Base-by-base conservation (phyloP, 2,329 filamentous ascomycete genomes). In the Capronia coronata region DNA sequence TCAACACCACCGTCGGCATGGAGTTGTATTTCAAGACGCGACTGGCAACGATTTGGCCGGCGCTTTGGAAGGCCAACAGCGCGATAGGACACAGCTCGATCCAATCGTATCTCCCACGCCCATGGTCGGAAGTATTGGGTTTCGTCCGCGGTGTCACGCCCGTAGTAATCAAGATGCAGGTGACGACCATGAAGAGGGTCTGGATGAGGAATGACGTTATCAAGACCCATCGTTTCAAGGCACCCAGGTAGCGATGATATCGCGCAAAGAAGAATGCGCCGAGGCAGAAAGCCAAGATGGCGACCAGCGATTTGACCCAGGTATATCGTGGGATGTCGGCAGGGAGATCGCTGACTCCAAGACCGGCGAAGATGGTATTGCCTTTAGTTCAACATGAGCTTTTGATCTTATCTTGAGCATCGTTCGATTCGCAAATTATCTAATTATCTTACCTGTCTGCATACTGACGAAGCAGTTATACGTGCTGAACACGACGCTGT, bases 401-500 rank as follows among this genome's bases (percentile, higher is more conserved):
- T n/a, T n/a, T n/a, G n/a, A n/a, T n/a, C n/a, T n/a, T n/a, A n/a
- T n/a, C n/a, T n/a, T n/a, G n/a, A n/a, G n/a, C n/a, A n/a, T n/a
- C n/a, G n/a, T n/a, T n/a, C n/a, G 5, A n/a, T 34, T 27, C 10
- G 25, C 30, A 34, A 13, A 13, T 34, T 34, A n/a, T 16, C 30
- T 7, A 16, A n/a, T 16, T n/a, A 4, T 49, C 51, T 70, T 66
- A 70, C 69, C 69, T 1, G 70, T 72, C 52, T 72, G 70, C 68
- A 72, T 71, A 37, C 66, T 68, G 13, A 71, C 59, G 59, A 72
- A 72, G 49, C 68, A 71, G 14, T 64, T 67, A 67, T 69, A 72
- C 8, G 68, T 67, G 54, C 68, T 68, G 60, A 70, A 71, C n/a
- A 68, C 65, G 19, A 65, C 64, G 48, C 66, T 66, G 52, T 72